Base-by-base conservation (phyloP, 306 rosid genomes). In the Boehmeria nivea region DNA sequence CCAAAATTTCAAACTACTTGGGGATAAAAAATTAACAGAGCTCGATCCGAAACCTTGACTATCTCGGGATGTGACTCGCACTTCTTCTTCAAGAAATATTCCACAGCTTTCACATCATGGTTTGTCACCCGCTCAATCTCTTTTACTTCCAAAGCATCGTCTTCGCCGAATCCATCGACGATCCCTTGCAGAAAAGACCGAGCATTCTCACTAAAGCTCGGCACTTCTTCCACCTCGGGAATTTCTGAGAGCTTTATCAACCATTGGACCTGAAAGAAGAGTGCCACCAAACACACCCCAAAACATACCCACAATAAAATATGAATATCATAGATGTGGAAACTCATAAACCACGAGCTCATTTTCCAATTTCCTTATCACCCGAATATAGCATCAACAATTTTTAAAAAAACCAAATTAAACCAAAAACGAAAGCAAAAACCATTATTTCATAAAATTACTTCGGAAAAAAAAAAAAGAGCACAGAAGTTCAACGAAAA, bases 71-170 rank as follows among this genome's bases (percentile, higher is more conserved):
- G 78, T 7, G 80, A 53, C 66, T 76, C 77, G 52, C 91, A 88
- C 45, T 79, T 88, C 65, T 74, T 82, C 62, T 88, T 88, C 83
- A 88, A 78, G 79, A 78, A 82, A 63, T 88, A 88, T 71, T 88
- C 96, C 45, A 85, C 94, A 13, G 96, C 96, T 74, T 88, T 88
- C 1, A 88, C 94, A 70, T 88, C 96, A 60, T 88, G 96, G 56
- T 88, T 85, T 2, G 91, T 88, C 43, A 74, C 82, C 69, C 43
- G 80, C 82, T 88, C 96, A 64, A 85, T 80, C 42, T 66, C 75
- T 63, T 88, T 83, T 17, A 88, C 61, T 69, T 83, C 97, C 68
- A 66, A 60, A 1, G 94, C 97, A 59, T 88, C 97, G 33, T 33
- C 49, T 22, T 69, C 64, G 20, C 76, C 51, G 65, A 88, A 85